Conservation (phyloP, 768 basidiomycete genomes). For the Tephrocybe sp. region DNA sequence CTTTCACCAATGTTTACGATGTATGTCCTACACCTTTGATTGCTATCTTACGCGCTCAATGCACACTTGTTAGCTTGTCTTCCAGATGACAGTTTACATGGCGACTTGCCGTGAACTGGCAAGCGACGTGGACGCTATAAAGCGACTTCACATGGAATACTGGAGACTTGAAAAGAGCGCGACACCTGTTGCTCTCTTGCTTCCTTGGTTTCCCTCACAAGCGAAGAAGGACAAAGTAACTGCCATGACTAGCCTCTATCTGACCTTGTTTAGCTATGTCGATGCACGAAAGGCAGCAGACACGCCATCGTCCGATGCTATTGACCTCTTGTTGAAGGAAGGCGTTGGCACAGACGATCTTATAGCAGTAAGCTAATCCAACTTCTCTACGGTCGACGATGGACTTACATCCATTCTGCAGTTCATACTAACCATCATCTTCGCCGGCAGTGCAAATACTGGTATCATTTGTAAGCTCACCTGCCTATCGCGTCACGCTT, state of each 20-base stretch:
- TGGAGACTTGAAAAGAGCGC: conserved; percentile 27
- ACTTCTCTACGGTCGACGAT: background rate
- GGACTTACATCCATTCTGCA: conserved; percentile 2
- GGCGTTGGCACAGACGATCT: conserved; percentile 18
- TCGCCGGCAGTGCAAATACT: conserved; percentile 33
- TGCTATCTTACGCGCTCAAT: background rate
- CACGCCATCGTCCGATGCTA: conserved; percentile 12
- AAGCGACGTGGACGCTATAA: conserved; percentile 14
- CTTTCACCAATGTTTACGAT: conserved; percentile 23
- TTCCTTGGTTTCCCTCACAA: conserved; percentile 21
- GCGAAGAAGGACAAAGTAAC: conserved; percentile 13
- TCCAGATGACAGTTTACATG: conserved; percentile 29
- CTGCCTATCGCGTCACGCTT: background rate
- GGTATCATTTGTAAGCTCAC: conserved; percentile 27
- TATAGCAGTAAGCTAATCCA: conserved; percentile 16
- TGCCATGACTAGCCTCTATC: conserved; percentile 14
- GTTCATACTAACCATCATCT: conserved; percentile 31
- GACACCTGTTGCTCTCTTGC: conserved; percentile 21
- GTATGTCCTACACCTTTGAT: conserved; percentile 7
- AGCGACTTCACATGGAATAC: conserved; percentile 19
- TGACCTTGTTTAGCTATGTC: conserved; percentile 10
- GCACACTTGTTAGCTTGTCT: conserved; percentile 18
- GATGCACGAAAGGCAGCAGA: conserved; percentile 12
- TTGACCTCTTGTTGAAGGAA: conserved; percentile 16
- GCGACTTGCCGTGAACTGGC: conserved; percentile 26